These are phyloP conservation scores for Solioccasus polychromus DNA, from an alignment of 768 basidiomycete species.

Conservation along the genomic window DNA sequence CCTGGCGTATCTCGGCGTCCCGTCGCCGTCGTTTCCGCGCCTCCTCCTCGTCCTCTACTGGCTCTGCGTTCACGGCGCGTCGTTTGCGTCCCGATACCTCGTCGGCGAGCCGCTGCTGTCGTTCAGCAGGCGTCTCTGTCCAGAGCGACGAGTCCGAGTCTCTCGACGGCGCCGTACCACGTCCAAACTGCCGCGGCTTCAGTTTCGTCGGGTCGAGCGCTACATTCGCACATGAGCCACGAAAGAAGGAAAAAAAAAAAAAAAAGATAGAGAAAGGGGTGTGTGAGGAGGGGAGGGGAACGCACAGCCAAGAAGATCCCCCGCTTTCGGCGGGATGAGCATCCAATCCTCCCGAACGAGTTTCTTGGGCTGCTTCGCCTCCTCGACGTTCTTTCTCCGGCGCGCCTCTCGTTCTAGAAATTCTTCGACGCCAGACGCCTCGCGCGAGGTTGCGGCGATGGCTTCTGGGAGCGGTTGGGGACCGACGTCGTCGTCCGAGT, in stretches of 20 bases:
- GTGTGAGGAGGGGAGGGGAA: too few species aligned
- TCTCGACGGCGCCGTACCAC: slow-evolving; percentile 41
- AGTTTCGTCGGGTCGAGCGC: slow-evolving; percentile 87
- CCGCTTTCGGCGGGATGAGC: slow-evolving; percentile 86
- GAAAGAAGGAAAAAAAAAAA: not conserved
- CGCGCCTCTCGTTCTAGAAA: slow-evolving; percentile 86
- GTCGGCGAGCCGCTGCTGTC: slow-evolving; percentile 87
- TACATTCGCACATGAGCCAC: slow-evolving; percentile 25
- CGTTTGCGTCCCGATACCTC: slow-evolving; percentile 92
- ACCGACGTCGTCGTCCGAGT: slow-evolving; percentile 79
- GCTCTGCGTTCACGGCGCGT: slow-evolving; percentile 55
- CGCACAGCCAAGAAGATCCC: slow-evolving; percentile 76
- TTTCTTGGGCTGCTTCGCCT: slow-evolving; percentile 74
- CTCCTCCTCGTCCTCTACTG: slow-evolving; percentile 34
- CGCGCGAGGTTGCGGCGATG: slow-evolving; percentile 30
- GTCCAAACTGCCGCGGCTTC: slow-evolving; percentile 77
- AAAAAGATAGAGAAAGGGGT: too few species aligned
- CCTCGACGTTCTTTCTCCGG: slow-evolving; percentile 70
- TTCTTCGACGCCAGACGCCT: slow-evolving; percentile 68
- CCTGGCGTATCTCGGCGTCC: slow-evolving; percentile 67
- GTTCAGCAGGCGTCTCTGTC: slow-evolving; percentile 96
- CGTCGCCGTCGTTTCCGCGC: slow-evolving; percentile 54
- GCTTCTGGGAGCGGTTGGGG: slow-evolving; percentile 67
- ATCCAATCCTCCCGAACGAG: slow-evolving; percentile 95
- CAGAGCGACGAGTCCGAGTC: slow-evolving; percentile 68